Evolutionary conservation across 768 basidiomycete species (phyloP).

Genomic region (Panellus pusillus): DNA sequence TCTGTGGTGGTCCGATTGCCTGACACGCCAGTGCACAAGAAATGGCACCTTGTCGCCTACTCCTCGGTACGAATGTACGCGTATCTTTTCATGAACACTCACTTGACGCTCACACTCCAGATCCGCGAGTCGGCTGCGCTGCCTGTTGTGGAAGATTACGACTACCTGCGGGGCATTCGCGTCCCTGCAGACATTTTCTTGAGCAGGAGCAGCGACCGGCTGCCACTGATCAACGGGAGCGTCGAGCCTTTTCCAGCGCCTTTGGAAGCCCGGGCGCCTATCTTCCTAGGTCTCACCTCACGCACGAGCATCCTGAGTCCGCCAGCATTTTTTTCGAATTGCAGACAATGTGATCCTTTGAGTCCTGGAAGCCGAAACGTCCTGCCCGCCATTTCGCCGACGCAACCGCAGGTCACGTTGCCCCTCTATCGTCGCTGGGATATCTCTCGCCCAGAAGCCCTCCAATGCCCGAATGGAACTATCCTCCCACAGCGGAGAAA

Average conservation of each 20-base stretch:
- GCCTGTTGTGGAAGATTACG: conserved; percentile 55
- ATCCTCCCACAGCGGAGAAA: not conserved
- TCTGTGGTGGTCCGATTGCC: conserved; percentile 55
- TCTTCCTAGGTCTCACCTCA: too few species aligned
- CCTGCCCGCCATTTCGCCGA: conserved; percentile 11
- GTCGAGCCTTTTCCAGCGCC: not conserved
- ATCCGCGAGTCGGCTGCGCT: conserved; percentile 41
- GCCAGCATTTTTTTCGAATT: not conserved
- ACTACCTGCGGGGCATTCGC: conserved; percentile 47
- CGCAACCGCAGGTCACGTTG: not conserved
- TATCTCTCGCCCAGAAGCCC: not conserved
- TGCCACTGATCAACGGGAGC: not conserved
- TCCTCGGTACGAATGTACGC: conserved; percentile 40
- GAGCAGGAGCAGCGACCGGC: conserved; percentile 34
- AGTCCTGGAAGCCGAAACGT: not conserved
- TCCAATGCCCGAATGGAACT: not conserved
- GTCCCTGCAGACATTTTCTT: conserved; percentile 51
- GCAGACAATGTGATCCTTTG: not conserved
- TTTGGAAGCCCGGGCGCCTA: not conserved
- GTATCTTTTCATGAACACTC: not conserved
- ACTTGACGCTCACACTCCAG: not conserved
- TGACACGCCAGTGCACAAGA: conserved; percentile 41
- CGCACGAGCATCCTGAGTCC: not conserved
- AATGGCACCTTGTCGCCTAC: conserved; percentile 67
- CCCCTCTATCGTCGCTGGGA: conserved; percentile 16